Percentiles rank a stretch among this genome's conserved stretches.
Conservation (phyloP, 129 eudicot species). For the Apium graveolens region DNA sequence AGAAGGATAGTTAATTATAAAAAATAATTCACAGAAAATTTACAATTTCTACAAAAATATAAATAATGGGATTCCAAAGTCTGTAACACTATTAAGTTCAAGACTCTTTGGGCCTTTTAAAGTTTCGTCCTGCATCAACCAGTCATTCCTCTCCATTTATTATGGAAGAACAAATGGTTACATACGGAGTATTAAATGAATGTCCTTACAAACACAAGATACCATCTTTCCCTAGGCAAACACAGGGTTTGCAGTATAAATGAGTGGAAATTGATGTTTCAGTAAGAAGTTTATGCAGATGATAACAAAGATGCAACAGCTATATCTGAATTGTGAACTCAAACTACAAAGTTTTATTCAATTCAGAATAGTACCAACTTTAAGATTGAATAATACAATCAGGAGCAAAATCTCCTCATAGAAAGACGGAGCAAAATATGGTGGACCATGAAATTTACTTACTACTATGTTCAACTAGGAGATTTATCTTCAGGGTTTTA, state of each 20-base stretch:
- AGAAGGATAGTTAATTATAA: too few species aligned
- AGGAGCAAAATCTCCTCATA: neutral
- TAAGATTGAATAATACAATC: neutral
- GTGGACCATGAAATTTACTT: neutral
- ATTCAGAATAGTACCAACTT: neutral
- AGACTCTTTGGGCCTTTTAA: neutral
- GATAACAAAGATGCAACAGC: neutral
- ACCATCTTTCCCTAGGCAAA: slow-evolving; percentile 2
- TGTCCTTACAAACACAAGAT: neutral
- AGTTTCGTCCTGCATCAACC: neutral
- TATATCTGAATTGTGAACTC: neutral
- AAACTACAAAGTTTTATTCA: neutral
- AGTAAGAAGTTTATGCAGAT: neutral
- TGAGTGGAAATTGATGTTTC: neutral
- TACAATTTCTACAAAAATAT: too few species aligned
- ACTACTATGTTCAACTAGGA: neutral
- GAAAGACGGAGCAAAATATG: neutral
- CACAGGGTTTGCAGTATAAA: neutral
- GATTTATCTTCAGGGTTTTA: neutral
- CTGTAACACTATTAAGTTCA: neutral
- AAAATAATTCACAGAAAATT: too few species aligned
- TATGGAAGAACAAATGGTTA: neutral
- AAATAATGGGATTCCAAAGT: neutral
- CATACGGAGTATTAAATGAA: neutral
- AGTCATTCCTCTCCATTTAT: neutral